Conservation (phyloP, 345 rosid species). For the Draba incana region DNA sequence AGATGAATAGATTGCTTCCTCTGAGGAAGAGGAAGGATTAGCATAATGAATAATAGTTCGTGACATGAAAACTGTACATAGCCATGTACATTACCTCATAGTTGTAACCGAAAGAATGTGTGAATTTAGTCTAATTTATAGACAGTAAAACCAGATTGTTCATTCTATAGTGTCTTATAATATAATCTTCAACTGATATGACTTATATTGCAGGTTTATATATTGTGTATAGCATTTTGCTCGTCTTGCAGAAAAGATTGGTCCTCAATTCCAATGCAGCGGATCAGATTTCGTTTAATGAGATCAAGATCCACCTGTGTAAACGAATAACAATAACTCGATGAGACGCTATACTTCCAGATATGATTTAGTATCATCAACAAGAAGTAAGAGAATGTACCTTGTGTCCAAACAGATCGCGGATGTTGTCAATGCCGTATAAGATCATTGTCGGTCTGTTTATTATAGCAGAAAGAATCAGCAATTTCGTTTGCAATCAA, state of each 20-base stretch:
- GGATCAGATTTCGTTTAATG: constrained; percentile 73
- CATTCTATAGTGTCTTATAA: not conserved
- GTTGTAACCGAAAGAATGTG: not conserved
- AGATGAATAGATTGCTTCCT: constrained; percentile 9
- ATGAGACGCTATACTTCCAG: not conserved
- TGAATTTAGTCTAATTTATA: not conserved
- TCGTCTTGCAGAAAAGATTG: constrained; percentile 16
- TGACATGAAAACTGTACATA: constrained; percentile 23
- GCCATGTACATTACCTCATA: constrained; percentile 9
- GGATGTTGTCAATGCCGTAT: constrained; percentile 71
- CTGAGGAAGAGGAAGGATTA: constrained; percentile 21
- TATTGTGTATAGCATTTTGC: not conserved
- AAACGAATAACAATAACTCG: constrained; percentile 1
- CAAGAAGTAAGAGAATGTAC: constrained; percentile 44
- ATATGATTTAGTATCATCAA: not conserved
- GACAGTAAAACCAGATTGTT: too few species aligned
- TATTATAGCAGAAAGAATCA: constrained; percentile 27
- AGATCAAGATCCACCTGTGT: constrained; percentile 84
- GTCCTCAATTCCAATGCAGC: constrained; percentile 60
- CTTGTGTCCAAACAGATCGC: constrained; percentile 97
- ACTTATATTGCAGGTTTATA: not conserved
- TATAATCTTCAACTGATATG: not conserved
- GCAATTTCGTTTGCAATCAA: not conserved
- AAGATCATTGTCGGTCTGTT: constrained; percentile 95
- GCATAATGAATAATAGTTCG: constrained; percentile 8